Base-by-base conservation (phyloP, 2,329 filamentous ascomycete species). In the Claviceps fusiformis region DNA sequence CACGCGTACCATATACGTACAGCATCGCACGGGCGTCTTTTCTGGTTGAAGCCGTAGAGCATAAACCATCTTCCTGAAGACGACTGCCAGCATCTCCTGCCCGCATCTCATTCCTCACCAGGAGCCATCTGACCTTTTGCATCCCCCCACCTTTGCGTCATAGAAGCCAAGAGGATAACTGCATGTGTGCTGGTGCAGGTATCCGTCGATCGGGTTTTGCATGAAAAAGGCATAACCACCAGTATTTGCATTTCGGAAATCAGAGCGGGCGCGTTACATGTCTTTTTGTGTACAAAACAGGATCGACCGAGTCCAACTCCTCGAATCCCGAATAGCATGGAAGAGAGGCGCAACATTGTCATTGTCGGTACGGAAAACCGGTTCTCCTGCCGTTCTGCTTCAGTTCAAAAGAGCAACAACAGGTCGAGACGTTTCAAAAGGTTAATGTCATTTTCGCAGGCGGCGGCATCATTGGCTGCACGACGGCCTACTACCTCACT, bases 391-490 rank as follows among this genome's bases (percentile, higher is more conserved):
- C 24, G 7, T 19, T 19, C 19, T 19, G 19, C 19, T 19, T 19
- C 19, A 19, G 19, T 19, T 19, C 19, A 19, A 19, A 19, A 19
- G 19, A 19, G 19, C 19, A 19, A 19, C 19, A 19, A 19, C 19
- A 19, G 19, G 19, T 19, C 19, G 19, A 19, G 19, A 19, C 19
- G 19, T 17, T 33, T 27, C 33, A 55, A 33, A 37, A 17, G 33
- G 19, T 46, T 39, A 33, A 54, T 35, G 19, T 31, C 46, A 11
- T 8, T 33, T 19, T 43, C 35, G 17, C 58, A 89, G 90, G 92
- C 62, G 92, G 90, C 62, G 92, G 92, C 62, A 90, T 97, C 59
- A 95, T 97, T 63, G 93, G 93, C 64, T 86, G 83, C 68, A 93
- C 89, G 52, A 90, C 88, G 5, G 91, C 92, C 56, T 97, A 97